phyloP scores from a whole-genome alignment of 768 basidiomycete genomes.

The Collybiopsis luxurians region DNA sequence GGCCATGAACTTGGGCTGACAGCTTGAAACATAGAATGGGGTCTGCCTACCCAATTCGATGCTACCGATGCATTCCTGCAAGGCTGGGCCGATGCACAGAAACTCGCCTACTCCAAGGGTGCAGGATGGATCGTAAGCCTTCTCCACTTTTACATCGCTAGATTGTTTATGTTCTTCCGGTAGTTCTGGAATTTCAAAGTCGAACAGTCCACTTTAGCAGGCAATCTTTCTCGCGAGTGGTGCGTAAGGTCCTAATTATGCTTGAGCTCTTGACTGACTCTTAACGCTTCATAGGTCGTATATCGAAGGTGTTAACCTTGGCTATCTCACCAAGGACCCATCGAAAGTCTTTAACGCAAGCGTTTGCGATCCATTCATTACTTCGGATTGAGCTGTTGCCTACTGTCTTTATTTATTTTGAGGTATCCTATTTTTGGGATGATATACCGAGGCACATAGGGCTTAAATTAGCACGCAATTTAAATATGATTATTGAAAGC shows the following conservation, averaged over 20 bases:
- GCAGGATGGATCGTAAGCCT: constrained; percentile 65
- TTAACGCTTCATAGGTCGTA: constrained; percentile 56
- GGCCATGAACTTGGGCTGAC: too few relatives aligned
- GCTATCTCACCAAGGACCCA: constrained; percentile 66
- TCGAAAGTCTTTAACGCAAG: constrained; percentile 49
- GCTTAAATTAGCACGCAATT: too few relatives aligned
- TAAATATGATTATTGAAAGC: too few relatives aligned
- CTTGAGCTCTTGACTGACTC: not conserved
- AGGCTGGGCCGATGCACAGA: constrained; percentile 78
- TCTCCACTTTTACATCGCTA: not conserved
- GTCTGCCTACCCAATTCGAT: constrained; percentile 59
- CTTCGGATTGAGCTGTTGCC: too few relatives aligned
- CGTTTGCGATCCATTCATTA: constrained; percentile 61
- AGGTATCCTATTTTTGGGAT: too few relatives aligned
- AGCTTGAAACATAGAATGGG: constrained; percentile 39
- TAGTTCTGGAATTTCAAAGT: constrained; percentile 77
- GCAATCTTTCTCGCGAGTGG: constrained; percentile 62
- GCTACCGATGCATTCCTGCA: constrained; percentile 59
- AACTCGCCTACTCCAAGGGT: constrained; percentile 55
- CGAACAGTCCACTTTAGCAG: constrained; percentile 51
- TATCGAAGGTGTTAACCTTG: constrained; percentile 52
- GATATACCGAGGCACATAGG: too few relatives aligned
- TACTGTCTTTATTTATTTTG: too few relatives aligned
- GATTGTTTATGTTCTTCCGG: too few relatives aligned
- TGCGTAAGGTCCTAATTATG: constrained; percentile 24